A percentile compares a stretch with the other conserved stretches of the same genome.
Conservation (phyloP, 306 rosid species). For the Medicago ruthenica region DNA sequence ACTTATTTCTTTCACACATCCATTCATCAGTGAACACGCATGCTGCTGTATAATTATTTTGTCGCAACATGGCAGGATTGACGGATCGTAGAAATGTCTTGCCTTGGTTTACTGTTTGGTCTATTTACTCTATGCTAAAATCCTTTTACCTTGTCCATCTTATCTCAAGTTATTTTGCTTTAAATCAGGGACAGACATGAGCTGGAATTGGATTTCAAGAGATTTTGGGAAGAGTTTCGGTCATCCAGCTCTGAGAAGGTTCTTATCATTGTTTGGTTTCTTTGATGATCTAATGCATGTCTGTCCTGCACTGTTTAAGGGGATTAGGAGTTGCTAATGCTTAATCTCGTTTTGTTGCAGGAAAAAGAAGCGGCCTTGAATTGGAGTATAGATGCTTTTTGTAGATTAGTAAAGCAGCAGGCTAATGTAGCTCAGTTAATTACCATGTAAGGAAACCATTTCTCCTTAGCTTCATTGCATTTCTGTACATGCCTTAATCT, state of each 20-base stretch:
- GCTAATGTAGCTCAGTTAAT: constrained; percentile 91
- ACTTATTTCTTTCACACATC: constrained; percentile 15
- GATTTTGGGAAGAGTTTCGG: constrained; percentile 98
- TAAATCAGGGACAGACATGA: constrained; percentile 91
- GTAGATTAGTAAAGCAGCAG: constrained; percentile 97
- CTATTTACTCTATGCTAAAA: constrained; percentile 5
- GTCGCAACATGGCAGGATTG: constrained; percentile 22
- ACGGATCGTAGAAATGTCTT: constrained; percentile 23
- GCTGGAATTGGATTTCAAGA: constrained; percentile 99
- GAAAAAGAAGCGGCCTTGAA: constrained; percentile 99
- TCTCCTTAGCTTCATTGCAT: constrained; percentile 44
- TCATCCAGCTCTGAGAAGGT: constrained; percentile 99
- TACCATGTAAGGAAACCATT: constrained; percentile 70
- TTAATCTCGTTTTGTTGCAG: constrained; percentile 62
- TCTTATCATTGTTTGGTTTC: constrained; percentile 40
- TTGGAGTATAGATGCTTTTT: constrained; percentile 87
- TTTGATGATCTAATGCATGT: constrained; percentile 24
- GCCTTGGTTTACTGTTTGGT: constrained; percentile 10
- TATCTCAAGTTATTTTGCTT: constrained; percentile 27
- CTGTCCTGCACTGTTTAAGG: constrained; percentile 18
- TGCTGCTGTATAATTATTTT: constrained; percentile 19
- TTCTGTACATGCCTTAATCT: constrained; percentile 37
- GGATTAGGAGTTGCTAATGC: constrained; percentile 37
- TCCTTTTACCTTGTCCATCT: constrained; percentile 19
- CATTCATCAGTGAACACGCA: background rate